A percentile compares a stretch with the other conserved stretches of the same genome.
phyloP scores from a whole-genome alignment of 2,329 filamentous ascomycete genomes.

The Ophiostoma sp. region DNA sequence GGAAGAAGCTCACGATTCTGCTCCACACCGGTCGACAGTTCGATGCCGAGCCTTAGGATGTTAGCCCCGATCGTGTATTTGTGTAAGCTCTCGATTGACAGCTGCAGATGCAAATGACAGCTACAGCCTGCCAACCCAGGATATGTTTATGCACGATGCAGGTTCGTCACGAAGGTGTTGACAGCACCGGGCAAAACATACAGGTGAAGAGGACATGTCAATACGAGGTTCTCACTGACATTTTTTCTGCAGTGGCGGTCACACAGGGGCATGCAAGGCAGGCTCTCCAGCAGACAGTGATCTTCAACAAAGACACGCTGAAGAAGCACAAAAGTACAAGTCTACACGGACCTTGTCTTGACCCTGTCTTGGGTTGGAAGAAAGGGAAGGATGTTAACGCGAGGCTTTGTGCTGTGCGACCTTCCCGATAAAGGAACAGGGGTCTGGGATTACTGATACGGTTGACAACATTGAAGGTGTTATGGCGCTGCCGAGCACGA shows the following conservation, averaged over 20 bases:
- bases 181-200: neutral
- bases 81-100: neutral
- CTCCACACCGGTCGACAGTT: neutral
- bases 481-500: neutral
- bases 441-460: neutral
- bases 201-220: neutral
- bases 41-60: neutral
- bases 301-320: neutral
- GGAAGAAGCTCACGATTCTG: neutral
- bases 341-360: neutral
- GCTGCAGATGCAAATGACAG: neutral
- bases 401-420: neutral
- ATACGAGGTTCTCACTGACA: neutral
- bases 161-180: conserved; percentile 4
- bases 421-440: neutral
- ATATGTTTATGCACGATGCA: neutral
- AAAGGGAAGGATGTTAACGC: neutral
- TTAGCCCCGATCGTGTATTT: neutral
- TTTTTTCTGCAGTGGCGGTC: neutral
- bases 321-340: neutral
- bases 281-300: neutral
- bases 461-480: neutral
- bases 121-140: neutral
- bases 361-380: neutral
- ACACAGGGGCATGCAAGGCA: neutral